These are phyloP conservation scores for Phylloporus arenicola DNA, from an alignment of 768 basidiomycete species.

Conservation along the genomic window DNA sequence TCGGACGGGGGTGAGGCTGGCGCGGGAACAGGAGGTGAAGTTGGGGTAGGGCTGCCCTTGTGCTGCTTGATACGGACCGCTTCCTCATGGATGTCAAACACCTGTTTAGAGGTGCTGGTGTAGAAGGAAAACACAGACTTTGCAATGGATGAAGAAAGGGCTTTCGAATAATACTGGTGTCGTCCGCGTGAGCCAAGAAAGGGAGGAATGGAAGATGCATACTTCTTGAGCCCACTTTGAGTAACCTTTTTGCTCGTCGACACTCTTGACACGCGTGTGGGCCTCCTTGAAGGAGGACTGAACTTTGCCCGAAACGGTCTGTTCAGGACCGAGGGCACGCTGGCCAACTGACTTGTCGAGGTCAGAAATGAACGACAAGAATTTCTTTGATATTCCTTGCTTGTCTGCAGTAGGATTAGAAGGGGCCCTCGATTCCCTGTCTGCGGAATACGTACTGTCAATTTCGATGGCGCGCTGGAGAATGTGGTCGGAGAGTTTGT, in stretches of 20 bases:
- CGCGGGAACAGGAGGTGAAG: conserved; percentile 11
- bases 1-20: conserved; percentile 7
- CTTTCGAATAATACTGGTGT: conserved; percentile 71
- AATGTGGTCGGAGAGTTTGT: conserved; percentile 71
- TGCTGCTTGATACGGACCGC: conserved; percentile 75
- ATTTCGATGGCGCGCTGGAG: conserved; percentile 76
- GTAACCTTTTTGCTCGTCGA: conserved; percentile 81
- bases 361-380: conserved; percentile 70
- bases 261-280: conserved; percentile 59
- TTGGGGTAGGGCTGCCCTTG: conserved; percentile 31
- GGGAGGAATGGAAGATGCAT: conserved; percentile 7
- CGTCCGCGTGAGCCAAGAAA: background rate
- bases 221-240: conserved; percentile 66
- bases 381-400: conserved; percentile 83
- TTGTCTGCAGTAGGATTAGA: conserved; percentile 39
- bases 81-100: conserved; percentile 89
- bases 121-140: conserved; percentile 78
- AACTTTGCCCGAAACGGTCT: conserved; percentile 74
- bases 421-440: background rate
- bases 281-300: conserved; percentile 60
- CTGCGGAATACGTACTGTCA: conserved; percentile 43
- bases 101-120: conserved; percentile 83
- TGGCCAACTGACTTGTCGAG: conserved; percentile 69
- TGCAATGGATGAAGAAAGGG: conserved; percentile 70
- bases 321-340: conserved; percentile 69